Conservation (phyloP, 352 stramenopile genomes). For the Pythium folliculosum region DNA sequence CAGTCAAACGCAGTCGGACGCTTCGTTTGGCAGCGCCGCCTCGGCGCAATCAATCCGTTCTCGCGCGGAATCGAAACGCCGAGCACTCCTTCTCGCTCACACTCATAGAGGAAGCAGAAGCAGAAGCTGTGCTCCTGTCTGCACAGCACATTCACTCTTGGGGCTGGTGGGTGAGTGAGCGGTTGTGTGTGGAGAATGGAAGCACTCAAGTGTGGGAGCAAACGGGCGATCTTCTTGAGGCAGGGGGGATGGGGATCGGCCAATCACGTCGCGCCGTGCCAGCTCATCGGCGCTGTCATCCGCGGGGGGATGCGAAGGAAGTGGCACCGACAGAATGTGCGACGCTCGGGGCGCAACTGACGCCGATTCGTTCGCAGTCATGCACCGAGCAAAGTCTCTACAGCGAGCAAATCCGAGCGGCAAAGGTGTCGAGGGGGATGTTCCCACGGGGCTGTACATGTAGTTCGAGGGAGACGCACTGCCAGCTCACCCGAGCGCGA, state of each 20-base stretch:
- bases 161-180: too few relatives aligned
- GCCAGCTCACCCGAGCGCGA: too few relatives aligned
- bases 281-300: slow-evolving; percentile 4
- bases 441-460: neutral
- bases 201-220: neutral
- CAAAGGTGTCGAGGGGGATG: neutral
- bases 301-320: neutral
- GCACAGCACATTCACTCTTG: too few relatives aligned
- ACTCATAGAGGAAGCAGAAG: too few relatives aligned
- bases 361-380: slow-evolving; percentile 4
- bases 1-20: too few relatives aligned
- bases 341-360: slow-evolving; percentile 2
- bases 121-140: too few relatives aligned
- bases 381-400: too few relatives aligned
- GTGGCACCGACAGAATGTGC: slow-evolving; percentile 11
- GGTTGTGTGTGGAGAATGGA: slow-evolving; percentile 4
- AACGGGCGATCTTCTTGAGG: neutral
- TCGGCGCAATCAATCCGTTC: too few relatives aligned
- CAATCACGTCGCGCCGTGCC: neutral
- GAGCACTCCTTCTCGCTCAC: too few relatives aligned
- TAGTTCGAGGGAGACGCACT: too few relatives aligned
- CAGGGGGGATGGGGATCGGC: slow-evolving; percentile 2
- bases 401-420: neutral
- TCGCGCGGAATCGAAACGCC: too few relatives aligned
- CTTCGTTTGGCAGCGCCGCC: too few relatives aligned